Base-by-base conservation (phyloP, 805 yeast genomes). In the Zygotorulaspora sp. region DNA sequence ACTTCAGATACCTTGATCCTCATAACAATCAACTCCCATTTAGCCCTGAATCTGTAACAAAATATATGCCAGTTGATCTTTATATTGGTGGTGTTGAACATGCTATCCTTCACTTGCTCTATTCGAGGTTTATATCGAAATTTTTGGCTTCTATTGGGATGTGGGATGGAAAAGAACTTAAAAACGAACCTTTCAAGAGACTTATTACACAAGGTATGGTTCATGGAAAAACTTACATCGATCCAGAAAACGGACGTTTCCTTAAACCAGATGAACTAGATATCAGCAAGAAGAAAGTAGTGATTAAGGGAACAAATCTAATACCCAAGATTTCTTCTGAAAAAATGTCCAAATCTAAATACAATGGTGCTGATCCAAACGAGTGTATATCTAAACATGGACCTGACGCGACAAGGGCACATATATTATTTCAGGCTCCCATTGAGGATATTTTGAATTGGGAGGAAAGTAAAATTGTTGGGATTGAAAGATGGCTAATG, bases 201-300 rank as follows among this genome's bases (percentile, higher is more conserved):
- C 68, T 92, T 23, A 80, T 90, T 2, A 89, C 97, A 2, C 97
- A 90, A 60, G 98, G 98, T 12, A 92, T 92, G 98, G 98, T 92
- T 3, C 96, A 90, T 44, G 97, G 97, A 2, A 78, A 76, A 53
- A 92, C 98, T 0, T 84, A 58, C 49, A 66, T 69, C 6, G 81
- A 89, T 47, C 92, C 96, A 3, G 62, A 58, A 0, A 80, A 73
- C 20, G 92, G 90, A 0, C 65, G 79, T 40, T 90, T 83, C 58
- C 66, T 92, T 47, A 85, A 78, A 50, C 90, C 94, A 0, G 78
- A 80, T 1, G 97, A 92, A 50, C 57, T 85, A 9, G 80, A 74
- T 26, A 27, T 59, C 3, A 39, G 65, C 0, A 17, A 37, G 5
- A 59, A 58, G 2, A 80, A 82, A 2, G 31, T 35, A 2, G 48